These are phyloP conservation scores for Calonectria ilicicola DNA, from an alignment of 2,329 filamentous ascomycete species.

Conservation along the genomic window DNA sequence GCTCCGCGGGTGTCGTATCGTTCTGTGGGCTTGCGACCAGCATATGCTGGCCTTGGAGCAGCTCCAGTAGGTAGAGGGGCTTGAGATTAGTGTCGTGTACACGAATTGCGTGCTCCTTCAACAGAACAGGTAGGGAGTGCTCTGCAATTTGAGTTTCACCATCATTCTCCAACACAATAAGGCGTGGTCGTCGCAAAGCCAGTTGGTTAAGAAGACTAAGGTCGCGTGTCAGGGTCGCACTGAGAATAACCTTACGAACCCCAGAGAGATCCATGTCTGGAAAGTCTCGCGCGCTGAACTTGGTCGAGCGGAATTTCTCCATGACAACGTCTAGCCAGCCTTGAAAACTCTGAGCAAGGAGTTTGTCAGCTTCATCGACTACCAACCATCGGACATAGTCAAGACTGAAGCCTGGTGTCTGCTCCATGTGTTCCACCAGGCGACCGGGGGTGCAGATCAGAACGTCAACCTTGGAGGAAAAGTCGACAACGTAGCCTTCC, in stretches of 20 bases:
- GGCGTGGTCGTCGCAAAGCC: slow-evolving; percentile 77
- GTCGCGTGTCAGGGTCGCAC: slow-evolving; percentile 92
- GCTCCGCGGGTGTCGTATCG: slow-evolving; percentile 21
- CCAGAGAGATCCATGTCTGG: slow-evolving; percentile 63
- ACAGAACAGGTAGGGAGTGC: slow-evolving; percentile 69
- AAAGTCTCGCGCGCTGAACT: slow-evolving; percentile 65
- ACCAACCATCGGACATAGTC: slow-evolving; percentile 87
- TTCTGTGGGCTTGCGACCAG: slow-evolving; percentile 32
- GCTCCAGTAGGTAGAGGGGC: slow-evolving; percentile 85
- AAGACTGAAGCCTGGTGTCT: slow-evolving; percentile 84
- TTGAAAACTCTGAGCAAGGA: slow-evolving; percentile 92
- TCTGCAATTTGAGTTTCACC: slow-evolving; percentile 57
- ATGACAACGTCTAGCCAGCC: slow-evolving; percentile 86
- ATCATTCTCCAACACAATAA: slow-evolving; percentile 78
- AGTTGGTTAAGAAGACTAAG: slow-evolving; percentile 82
- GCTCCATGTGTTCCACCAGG: slow-evolving; percentile 89
- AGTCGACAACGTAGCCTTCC: slow-evolving; percentile 68
- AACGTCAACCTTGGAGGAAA: slow-evolving; percentile 82
- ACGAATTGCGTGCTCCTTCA: slow-evolving; percentile 76
- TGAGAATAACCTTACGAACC: slow-evolving; percentile 86
- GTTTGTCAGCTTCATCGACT: slow-evolving; percentile 92
- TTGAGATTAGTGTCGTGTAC: slow-evolving; percentile 78
- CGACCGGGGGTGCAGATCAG: slow-evolving; percentile 93
- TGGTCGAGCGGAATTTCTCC: slow-evolving; percentile 64
- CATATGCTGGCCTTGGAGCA: slow-evolving; percentile 72